A percentile compares a stretch with the other conserved stretches of the same genome.
phyloP scores from a whole-genome alignment of 805 yeast genomes.

The Schwanniomyces pseudopolymorphus region DNA sequence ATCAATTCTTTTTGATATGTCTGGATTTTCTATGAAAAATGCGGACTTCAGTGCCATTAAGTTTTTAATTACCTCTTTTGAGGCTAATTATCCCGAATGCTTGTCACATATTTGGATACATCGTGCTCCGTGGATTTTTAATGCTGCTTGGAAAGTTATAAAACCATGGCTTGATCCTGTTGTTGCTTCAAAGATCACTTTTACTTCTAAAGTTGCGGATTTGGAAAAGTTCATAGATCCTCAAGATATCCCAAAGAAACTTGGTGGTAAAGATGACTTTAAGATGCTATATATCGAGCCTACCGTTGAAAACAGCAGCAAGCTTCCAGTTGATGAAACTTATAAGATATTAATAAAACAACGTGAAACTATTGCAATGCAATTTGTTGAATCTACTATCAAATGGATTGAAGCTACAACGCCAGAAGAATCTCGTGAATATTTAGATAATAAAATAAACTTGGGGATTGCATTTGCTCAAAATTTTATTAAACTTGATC shows the following conservation, averaged over 20 bases:
- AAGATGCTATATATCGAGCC: conserved; percentile 6
- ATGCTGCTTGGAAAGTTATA: conserved; percentile 90
- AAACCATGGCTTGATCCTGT: conserved; percentile 94
- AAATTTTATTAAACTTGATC: conserved; percentile 72
- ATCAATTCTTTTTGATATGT: conserved; percentile 80
- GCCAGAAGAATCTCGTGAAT: conserved; percentile 46
- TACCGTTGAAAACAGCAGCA: background rate
- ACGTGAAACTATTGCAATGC: conserved; percentile 53
- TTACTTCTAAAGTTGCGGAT: conserved; percentile 68
- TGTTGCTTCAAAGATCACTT: conserved; percentile 82
- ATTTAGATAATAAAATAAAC: conserved; percentile 53
- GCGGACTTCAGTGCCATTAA: conserved; percentile 94
- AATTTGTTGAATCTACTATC: conserved; percentile 64
- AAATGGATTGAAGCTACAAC: conserved; percentile 73
- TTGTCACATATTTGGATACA: conserved; percentile 82
- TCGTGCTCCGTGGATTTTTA: conserved; percentile 96
- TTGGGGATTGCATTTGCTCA: conserved; percentile 53
- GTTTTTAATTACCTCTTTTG: conserved; percentile 84
- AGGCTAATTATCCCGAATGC: conserved; percentile 95
- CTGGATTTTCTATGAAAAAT: conserved; percentile 83
- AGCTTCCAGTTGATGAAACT: conserved; percentile 15
- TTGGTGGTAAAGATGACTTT: conserved; percentile 63
- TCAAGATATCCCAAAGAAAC: conserved; percentile 55
- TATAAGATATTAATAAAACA: conserved; percentile 46
- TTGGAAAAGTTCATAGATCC: conserved; percentile 57